A percentile compares a stretch with the other conserved stretches of the same genome.
These are phyloP conservation scores for Eimeria praecox DNA, from an alignment of 169 alveolate genomes.

Conservation along the genomic window DNA sequence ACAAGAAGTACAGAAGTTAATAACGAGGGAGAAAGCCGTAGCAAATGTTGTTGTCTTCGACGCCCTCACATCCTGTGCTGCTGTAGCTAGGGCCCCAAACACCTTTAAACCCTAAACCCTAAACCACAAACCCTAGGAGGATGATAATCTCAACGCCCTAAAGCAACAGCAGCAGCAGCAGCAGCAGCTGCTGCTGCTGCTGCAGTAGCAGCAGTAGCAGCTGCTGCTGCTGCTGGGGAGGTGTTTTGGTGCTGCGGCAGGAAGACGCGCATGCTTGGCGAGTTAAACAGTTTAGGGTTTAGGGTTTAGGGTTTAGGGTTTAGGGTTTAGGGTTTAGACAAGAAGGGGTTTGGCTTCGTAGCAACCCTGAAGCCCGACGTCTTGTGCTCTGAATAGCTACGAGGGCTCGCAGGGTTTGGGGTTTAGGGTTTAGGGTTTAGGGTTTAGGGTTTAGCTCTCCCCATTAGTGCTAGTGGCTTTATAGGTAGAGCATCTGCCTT, in stretches of 20 bases:
- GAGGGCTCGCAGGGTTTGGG: no score
- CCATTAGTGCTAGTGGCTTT: no score
- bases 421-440: not conserved
- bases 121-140: not conserved
- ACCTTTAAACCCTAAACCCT: slow-evolving; percentile 24
- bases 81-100: slow-evolving; percentile 69
- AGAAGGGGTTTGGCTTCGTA: not conserved
- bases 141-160: not conserved
- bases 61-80: slow-evolving; percentile 62
- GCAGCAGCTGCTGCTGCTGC: slow-evolving; percentile 49
- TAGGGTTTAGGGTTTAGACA: not conserved
- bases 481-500: no score
- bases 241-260: not conserved
- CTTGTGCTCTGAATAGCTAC: no score
- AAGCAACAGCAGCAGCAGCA: slow-evolving; percentile 2
- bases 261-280: not conserved
- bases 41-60: slow-evolving; percentile 70
- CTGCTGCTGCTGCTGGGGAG: not conserved
- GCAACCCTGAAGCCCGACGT: not conserved
- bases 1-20: slow-evolving; percentile 72
- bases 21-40: slow-evolving; percentile 60
- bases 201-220: not conserved
- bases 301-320: slow-evolving; percentile 7
- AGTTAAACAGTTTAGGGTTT: not conserved
- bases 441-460: slow-evolving; percentile 2